phyloP scores from a whole-genome alignment of 1,284 basidiomycete species.

The Anthracocystis setariae region DNA sequence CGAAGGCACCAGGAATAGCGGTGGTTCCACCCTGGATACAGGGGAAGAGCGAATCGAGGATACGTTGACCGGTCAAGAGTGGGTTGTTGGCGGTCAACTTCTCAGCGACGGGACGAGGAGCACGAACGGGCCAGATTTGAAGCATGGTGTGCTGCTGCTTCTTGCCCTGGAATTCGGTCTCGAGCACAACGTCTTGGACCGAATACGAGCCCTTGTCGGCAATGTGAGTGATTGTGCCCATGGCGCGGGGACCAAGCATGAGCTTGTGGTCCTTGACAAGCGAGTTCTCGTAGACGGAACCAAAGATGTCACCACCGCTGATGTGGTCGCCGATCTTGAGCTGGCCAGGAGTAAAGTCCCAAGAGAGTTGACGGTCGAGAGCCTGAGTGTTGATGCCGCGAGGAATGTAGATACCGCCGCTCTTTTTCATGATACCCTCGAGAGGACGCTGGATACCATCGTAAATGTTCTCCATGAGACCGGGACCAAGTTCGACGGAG shows the following conservation, averaged over 20 bases:
- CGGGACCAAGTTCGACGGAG: slow-evolving; percentile 95
- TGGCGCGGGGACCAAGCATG: slow-evolving; percentile 90
- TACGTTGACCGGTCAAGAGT: slow-evolving; percentile 93
- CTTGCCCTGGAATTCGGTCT: slow-evolving; percentile 98
- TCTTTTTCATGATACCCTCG: slow-evolving; percentile 92
- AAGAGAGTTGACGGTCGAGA: slow-evolving; percentile 85
- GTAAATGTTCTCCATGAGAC: slow-evolving; percentile 97
- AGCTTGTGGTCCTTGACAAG: slow-evolving; percentile 96
- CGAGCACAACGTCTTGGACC: slow-evolving; percentile 91
- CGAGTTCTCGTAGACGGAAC: slow-evolving; percentile 95
- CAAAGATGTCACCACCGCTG: slow-evolving; percentile 95
- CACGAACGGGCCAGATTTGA: slow-evolving; percentile 99
- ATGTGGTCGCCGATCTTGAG: slow-evolving; percentile 87
- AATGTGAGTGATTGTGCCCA: slow-evolving; percentile 92
- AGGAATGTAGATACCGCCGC: slow-evolving; percentile 96
- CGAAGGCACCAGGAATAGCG: slow-evolving; percentile 98
- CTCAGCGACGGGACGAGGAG: slow-evolving; percentile 91
- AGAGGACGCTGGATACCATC: slow-evolving; percentile 72
- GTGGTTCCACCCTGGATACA: slow-evolving; percentile 99
- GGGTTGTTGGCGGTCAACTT: slow-evolving; percentile 94
- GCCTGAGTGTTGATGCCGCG: slow-evolving; percentile 95
- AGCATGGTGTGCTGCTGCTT: slow-evolving; percentile 92
- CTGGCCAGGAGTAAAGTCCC: slow-evolving; percentile 92
- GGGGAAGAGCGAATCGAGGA: slow-evolving; percentile 97
- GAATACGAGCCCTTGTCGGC: slow-evolving; percentile 94